These are phyloP conservation scores for Fusarium nanum DNA, from an alignment of 2,329 filamentous ascomycete genomes.

Conservation along the genomic window DNA sequence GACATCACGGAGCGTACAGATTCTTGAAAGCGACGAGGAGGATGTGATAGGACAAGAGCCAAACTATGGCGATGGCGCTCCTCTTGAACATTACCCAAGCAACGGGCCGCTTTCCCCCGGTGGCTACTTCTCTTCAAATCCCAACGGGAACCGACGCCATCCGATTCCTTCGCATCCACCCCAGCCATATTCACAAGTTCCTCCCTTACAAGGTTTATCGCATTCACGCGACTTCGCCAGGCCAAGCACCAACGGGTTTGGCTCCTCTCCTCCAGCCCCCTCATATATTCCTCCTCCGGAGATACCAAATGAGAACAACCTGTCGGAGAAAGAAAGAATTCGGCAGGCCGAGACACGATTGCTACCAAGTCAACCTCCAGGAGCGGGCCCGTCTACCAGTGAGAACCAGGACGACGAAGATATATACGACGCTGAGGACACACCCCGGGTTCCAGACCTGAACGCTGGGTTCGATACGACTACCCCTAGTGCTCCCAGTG, in stretches of 20 bases:
- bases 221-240: slow-evolving; percentile 19
- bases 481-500: slow-evolving; percentile 14
- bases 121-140: slow-evolving; percentile 45
- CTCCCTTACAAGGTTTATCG: slow-evolving; percentile 27
- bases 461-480: slow-evolving; percentile 22
- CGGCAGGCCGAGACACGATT: slow-evolving; percentile 81
- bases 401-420: slow-evolving; percentile 55
- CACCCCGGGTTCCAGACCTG: slow-evolving; percentile 43
- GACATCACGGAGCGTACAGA: slow-evolving; percentile 44
- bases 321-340: slow-evolving; percentile 86
- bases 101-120: slow-evolving; percentile 36
- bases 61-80: slow-evolving; percentile 39
- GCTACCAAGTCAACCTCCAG: slow-evolving; percentile 79
- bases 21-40: slow-evolving; percentile 50
- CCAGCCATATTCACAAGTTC: slow-evolving; percentile 52
- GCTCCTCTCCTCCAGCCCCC: slow-evolving; percentile 42
- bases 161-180: slow-evolving; percentile 39
- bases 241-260: slow-evolving; percentile 32
- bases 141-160: slow-evolving; percentile 54
- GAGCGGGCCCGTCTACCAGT: slow-evolving; percentile 44
- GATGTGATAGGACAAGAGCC: slow-evolving; percentile 41
- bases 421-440: slow-evolving; percentile 62
- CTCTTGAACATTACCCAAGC: slow-evolving; percentile 32
- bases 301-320: slow-evolving; percentile 67
- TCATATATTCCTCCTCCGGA: slow-evolving; percentile 71